Evolutionary conservation across 768 basidiomycete species (phyloP), one percentile per base, ranked within the genome.

Genomic region (Auriscalpium vulgare): DNA sequence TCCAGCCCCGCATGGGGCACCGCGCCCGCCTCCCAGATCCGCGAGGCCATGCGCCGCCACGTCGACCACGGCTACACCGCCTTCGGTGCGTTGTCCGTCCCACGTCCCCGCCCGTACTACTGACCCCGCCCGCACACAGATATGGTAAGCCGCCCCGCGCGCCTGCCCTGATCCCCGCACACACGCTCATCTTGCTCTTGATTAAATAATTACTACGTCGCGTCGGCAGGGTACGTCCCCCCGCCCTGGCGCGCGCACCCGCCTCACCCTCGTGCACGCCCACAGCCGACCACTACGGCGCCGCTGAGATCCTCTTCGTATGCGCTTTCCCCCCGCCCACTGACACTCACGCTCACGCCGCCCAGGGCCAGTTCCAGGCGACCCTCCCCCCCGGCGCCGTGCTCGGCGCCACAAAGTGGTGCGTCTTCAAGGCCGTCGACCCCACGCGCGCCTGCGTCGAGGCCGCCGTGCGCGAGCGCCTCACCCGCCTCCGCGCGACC

Each of bases 1-100:
- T 90, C 90, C 10, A 87, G 87, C 65, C 87, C 84, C 51, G 88
- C 89, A 2, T 92, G 90, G 90, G 90, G 91, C 17, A 85, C 79
- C 48, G 86, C 86, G 2, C 75, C 86, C 0, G 80, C 81, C 1
- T 62, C 77, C 35, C 83, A 81, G 63, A 78, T 92, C 56, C 81
- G 83, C 52, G 73, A 78, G 59, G 83, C 79, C 43, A 89, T 92
- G 87, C 71, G 67, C 16, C 78, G 75, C 23, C 81, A 89, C 63
- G 78, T 79, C 52, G 76, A 82, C 36, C 69, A 72, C 37, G 86
- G 85, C 8, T 87, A 80, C 64, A 81, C 74, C 14, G 83, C 84
- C 13, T 86, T 85, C 67, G 84, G 84, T 84, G 53, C 53, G 68
- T 65, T 36, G 17, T 50, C 47, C 37, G 38, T n/a, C 16, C 37